These are phyloP conservation scores for Kuraishia borneana DNA, from an alignment of 805 yeast species.

Conservation along the genomic window DNA sequence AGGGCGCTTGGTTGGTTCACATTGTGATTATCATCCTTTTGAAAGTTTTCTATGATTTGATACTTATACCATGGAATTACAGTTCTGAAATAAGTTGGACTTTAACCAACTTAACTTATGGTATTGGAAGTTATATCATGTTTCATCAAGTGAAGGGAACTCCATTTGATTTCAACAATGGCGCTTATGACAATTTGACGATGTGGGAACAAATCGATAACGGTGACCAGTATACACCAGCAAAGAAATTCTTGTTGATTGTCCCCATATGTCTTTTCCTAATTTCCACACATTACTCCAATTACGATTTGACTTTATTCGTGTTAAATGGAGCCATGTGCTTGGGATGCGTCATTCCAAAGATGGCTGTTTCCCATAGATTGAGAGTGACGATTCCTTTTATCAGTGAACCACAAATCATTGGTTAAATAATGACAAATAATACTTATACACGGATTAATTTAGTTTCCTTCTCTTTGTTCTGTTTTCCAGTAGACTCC, in stretches of 20 bases:
- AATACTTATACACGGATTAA: not conserved
- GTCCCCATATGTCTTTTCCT: constrained; percentile 89
- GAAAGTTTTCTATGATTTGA: constrained; percentile 65
- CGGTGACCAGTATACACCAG: constrained; percentile 95
- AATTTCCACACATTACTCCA: constrained; percentile 81
- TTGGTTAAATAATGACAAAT: constrained; percentile 7
- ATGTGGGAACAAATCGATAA: constrained; percentile 95
- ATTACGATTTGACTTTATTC: constrained; percentile 72
- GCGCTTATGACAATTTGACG: constrained; percentile 90
- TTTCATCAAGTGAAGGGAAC: constrained; percentile 95
- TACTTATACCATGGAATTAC: constrained; percentile 46
- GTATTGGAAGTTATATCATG: constrained; percentile 88
- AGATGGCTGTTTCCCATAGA: constrained; percentile 74
- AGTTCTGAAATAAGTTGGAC: constrained; percentile 88
- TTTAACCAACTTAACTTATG: constrained; percentile 80
- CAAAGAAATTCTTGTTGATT: constrained; percentile 82
- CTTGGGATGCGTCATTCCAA: constrained; percentile 82
- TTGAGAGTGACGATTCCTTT: constrained; percentile 54
- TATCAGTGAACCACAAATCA: constrained; percentile 25
- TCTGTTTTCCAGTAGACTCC: not conserved
- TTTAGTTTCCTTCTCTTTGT: not conserved
- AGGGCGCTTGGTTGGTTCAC: constrained; percentile 95
- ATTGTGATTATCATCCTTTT: constrained; percentile 68
- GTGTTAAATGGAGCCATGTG: constrained; percentile 73
- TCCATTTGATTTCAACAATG: constrained; percentile 89